Conservation (phyloP, 768 basidiomycete species). For the Xanthoconium purpureum region DNA sequence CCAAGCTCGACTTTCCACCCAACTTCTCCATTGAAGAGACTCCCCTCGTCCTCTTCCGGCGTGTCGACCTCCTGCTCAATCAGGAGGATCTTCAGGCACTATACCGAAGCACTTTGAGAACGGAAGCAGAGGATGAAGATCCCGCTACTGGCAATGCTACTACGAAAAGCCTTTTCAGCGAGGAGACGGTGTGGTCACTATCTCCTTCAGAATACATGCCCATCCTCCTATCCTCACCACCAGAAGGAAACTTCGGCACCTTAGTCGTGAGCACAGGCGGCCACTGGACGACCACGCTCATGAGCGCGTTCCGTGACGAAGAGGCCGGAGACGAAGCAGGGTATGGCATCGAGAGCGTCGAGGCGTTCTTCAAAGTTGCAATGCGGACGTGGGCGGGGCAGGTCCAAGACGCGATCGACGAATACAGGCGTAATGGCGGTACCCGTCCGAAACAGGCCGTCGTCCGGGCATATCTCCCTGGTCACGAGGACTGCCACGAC, state of each 20-base stretch:
- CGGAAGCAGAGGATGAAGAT: conserved; percentile 16
- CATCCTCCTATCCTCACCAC: conserved; percentile 43
- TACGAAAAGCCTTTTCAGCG: conserved; percentile 45
- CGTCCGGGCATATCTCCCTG: conserved; percentile 59
- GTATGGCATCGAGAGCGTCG: conserved; percentile 51
- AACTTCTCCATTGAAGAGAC: conserved; percentile 55
- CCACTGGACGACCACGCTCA: conserved; percentile 63
- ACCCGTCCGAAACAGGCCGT: conserved; percentile 44
- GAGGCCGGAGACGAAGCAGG: conserved; percentile 32
- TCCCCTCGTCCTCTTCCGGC: conserved; percentile 63
- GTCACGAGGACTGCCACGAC: conserved; percentile 64
- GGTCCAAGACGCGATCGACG: conserved; percentile 45
- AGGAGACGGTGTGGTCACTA: conserved; percentile 53
- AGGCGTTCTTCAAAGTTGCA: conserved; percentile 56
- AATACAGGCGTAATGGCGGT: conserved; percentile 30
- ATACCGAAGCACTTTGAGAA: conserved; percentile 32
- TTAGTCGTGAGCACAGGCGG: conserved; percentile 63
- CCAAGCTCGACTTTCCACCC: conserved; percentile 41
- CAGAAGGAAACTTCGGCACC: conserved; percentile 54
- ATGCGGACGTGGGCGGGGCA: conserved; percentile 53
- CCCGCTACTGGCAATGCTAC: conserved; percentile 23
- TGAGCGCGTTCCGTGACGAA: conserved; percentile 41
- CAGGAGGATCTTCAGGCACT: conserved; percentile 46
- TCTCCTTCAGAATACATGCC: conserved; percentile 52
- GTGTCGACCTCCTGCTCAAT: conserved; percentile 58